Conservation (phyloP, 495 filamentous ascomycete species). For the Elasticomyces elasticus region DNA sequence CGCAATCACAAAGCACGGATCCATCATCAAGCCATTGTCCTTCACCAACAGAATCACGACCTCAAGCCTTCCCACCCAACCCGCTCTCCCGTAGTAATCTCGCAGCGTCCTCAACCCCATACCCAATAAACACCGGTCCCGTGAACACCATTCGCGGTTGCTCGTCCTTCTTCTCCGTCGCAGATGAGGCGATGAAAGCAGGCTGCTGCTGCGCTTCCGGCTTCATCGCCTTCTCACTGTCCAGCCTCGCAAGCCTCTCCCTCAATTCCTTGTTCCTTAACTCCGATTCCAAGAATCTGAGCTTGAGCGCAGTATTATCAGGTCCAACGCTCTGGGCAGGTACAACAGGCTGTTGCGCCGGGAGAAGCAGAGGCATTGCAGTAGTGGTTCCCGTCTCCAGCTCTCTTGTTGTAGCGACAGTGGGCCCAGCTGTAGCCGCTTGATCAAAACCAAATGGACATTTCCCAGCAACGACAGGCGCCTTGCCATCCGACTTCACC, state of each 20-base stretch:
- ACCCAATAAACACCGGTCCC: conserved; percentile 83
- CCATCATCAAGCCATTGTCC: too few relatives aligned
- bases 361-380: too few relatives aligned
- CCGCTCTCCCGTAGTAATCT: conserved; percentile 15
- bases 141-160: conserved; percentile 64
- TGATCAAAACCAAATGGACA: conserved; percentile 43
- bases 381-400: neutral
- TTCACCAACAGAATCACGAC: too few relatives aligned
- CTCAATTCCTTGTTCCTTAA: too few relatives aligned
- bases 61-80: neutral
- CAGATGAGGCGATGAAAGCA: neutral
- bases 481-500: neutral
- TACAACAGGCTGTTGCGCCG: too few relatives aligned
- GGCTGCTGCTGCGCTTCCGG: neutral
- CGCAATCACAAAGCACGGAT: too few relatives aligned
- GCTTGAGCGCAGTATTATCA: neutral
- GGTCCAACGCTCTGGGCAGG: neutral
- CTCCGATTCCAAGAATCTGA: too few relatives aligned
- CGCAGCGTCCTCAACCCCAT: conserved; percentile 30
- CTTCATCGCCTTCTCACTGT: too few relatives aligned
- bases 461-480: conserved; percentile 24
- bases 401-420: neutral
- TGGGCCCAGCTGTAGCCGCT: neutral
- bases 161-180: conserved; percentile 3
- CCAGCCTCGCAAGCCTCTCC: too few relatives aligned